Conservation (phyloP, 2,329 filamentous ascomycete genomes). For the Fusarium pseudonygamai region DNA sequence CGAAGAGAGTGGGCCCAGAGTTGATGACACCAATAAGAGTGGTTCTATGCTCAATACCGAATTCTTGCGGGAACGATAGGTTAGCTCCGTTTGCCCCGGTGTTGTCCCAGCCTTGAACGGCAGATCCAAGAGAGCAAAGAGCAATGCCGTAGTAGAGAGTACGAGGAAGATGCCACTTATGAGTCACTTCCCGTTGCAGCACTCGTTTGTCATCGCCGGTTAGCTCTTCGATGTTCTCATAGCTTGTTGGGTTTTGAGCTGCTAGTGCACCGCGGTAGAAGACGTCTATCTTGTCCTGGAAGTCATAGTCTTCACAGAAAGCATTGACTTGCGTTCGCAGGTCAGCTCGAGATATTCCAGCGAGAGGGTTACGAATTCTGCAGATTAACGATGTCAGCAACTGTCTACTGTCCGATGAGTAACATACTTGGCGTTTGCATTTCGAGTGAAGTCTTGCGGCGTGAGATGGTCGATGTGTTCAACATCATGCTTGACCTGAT, state of each 20-base stretch:
- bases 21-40: constrained; percentile 71
- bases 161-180: constrained; percentile 44
- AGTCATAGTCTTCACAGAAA: constrained; percentile 43
- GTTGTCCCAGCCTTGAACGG: constrained; percentile 56
- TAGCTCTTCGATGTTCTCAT: constrained; percentile 37
- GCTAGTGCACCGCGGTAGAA: constrained; percentile 45
- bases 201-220: constrained; percentile 37
- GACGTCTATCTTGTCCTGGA: constrained; percentile 39
- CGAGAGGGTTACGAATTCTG: constrained; percentile 44
- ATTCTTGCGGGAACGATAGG: constrained; percentile 49
- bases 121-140: constrained; percentile 45
- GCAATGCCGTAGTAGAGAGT: constrained; percentile 43
- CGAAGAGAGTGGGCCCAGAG: constrained; percentile 40
- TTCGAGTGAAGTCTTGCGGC: constrained; percentile 40
- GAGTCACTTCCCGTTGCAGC: constrained; percentile 39
- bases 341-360: constrained; percentile 36
- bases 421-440: constrained; percentile 46
- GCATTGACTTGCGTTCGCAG: constrained; percentile 33
- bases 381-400: neutral
- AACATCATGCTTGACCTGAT: constrained; percentile 22
- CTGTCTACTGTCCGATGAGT: fast-evolving
- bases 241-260: constrained; percentile 39
- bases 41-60: constrained; percentile 48
- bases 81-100: constrained; percentile 54
- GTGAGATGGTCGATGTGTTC: constrained; percentile 30